Conservation (phyloP, 768 basidiomycete species). For the Leccinum rimulosum region DNA sequence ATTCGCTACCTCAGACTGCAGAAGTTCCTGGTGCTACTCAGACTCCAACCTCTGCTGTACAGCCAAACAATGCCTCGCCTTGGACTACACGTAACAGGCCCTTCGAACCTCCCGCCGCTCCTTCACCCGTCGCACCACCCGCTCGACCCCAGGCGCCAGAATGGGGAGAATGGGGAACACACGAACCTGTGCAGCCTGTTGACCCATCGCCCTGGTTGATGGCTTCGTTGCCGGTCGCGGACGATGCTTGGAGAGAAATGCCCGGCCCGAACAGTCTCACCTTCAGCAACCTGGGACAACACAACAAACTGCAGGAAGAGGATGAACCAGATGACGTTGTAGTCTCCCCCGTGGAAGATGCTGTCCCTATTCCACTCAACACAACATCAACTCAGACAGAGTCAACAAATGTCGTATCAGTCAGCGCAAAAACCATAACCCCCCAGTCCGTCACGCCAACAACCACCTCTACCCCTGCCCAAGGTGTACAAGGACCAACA, state of each 20-base stretch:
- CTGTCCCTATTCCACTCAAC: slow-evolving; percentile 13
- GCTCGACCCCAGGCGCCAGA: slow-evolving; percentile 30
- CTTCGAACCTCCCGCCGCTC: slow-evolving; percentile 17
- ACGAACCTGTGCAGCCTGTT: slow-evolving; percentile 19
- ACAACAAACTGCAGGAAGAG: slow-evolving; percentile 48
- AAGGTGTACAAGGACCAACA: slow-evolving; percentile 20
- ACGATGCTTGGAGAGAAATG: slow-evolving; percentile 46
- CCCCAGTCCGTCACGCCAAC: slow-evolving; percentile 12
- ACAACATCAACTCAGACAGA: slow-evolving; percentile 16
- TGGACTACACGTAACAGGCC: slow-evolving; percentile 22
- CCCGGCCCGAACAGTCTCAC: slow-evolving; percentile 52
- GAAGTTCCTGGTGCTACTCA: slow-evolving; percentile 20
- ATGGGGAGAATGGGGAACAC: slow-evolving; percentile 43
- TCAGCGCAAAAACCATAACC: background rate
- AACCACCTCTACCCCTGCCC: slow-evolving; percentile 11
- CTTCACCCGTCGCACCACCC: slow-evolving; percentile 23
- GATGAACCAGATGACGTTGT: slow-evolving; percentile 15
- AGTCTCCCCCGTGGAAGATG: slow-evolving; percentile 19
- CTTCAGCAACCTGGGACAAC: slow-evolving; percentile 56
- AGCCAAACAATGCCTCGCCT: slow-evolving; percentile 20
- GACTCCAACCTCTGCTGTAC: slow-evolving; percentile 21
- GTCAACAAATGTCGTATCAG: slow-evolving; percentile 7
- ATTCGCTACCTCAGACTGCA: slow-evolving; percentile 17
- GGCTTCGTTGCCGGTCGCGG: slow-evolving; percentile 43
- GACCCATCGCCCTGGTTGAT: slow-evolving; percentile 58